These are phyloP conservation scores for Barbarea vulgaris DNA, from an alignment of 345 rosid genomes.

Conservation along the genomic window DNA sequence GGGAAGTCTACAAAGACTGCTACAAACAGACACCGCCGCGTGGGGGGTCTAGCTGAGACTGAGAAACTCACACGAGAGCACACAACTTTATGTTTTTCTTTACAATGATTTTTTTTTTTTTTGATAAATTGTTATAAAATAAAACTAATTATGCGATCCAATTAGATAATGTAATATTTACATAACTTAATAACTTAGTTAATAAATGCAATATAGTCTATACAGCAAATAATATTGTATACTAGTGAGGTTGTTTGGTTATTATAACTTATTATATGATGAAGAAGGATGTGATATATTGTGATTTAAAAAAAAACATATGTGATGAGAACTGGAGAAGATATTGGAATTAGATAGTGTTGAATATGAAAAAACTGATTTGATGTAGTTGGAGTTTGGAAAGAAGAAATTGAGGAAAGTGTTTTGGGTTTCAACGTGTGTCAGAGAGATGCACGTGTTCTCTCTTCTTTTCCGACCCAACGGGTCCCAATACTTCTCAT, in stretches of 20 bases:
- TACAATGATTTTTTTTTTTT: no score
- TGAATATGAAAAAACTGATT: neutral
- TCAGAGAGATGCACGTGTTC: conserved; percentile 42
- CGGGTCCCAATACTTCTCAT: conserved; percentile 14
- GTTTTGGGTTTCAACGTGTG: conserved; percentile 36
- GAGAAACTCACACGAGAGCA: conserved; percentile 16
- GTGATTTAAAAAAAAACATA: no score
- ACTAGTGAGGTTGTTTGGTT: neutral
- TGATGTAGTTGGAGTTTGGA: neutral
- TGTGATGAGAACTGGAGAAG: no score
- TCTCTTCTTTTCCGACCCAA: conserved; percentile 24
- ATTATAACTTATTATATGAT: no score
- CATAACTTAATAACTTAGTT: neutral
- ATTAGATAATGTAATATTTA: neutral
- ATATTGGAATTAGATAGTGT: neutral
- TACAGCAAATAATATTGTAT: neutral
- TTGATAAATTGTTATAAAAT: neutral
- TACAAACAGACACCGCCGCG: conserved; percentile 31
- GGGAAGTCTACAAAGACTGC: conserved; percentile 40
- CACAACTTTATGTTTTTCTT: conserved; percentile 1
- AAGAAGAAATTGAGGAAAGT: conserved; percentile 13
- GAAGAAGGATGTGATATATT: no score
- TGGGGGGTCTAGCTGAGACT: conserved; percentile 28
- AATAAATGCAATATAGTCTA: neutral
- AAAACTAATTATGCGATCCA: neutral